These are phyloP conservation scores for Daphne laureola DNA, from an alignment of 441 rosid species.

Conservation along the genomic window DNA sequence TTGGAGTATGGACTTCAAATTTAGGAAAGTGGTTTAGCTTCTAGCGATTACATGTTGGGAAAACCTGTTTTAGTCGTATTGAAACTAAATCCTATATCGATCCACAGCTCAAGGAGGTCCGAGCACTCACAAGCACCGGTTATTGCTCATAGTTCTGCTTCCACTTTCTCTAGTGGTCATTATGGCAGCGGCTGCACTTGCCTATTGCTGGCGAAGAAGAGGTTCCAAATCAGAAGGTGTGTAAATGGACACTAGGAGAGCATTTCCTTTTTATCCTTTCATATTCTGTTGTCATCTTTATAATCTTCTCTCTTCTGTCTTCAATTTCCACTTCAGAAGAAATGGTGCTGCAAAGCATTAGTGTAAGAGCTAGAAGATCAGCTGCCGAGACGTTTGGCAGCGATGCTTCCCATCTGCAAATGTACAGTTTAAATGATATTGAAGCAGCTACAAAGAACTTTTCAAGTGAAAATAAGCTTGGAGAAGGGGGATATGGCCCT, in stretches of 20 bases:
- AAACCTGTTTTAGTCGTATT: too few species aligned
- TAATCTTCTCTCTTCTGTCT: not conserved
- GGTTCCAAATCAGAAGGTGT: slow-evolving; percentile 12
- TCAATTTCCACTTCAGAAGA: not conserved
- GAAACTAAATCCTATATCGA: not conserved
- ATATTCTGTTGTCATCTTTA: not conserved
- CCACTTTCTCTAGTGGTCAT: slow-evolving; percentile 5
- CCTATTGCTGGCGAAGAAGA: slow-evolving; percentile 12
- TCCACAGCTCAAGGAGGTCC: slow-evolving; percentile 25
- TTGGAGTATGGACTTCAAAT: too few species aligned
- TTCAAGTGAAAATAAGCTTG: slow-evolving; percentile 18
- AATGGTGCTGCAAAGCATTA: not conserved
- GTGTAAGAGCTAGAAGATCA: not conserved
- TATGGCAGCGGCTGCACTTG: not conserved
- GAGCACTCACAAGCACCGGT: not conserved
- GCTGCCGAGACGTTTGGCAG: slow-evolving; percentile 6
- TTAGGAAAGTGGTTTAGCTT: not conserved
- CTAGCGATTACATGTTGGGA: too few species aligned
- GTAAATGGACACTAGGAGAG: not conserved
- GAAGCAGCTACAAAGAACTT: slow-evolving; percentile 14
- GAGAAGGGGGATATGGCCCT: slow-evolving; percentile 29
- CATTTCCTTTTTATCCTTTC: not conserved
- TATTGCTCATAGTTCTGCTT: slow-evolving; percentile 11
- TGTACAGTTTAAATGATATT: slow-evolving; percentile 12
- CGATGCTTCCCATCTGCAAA: slow-evolving; percentile 12